These are phyloP conservation scores for Linaria vulgaris DNA, from an alignment of 257 asterid genomes.

Conservation along the genomic window DNA sequence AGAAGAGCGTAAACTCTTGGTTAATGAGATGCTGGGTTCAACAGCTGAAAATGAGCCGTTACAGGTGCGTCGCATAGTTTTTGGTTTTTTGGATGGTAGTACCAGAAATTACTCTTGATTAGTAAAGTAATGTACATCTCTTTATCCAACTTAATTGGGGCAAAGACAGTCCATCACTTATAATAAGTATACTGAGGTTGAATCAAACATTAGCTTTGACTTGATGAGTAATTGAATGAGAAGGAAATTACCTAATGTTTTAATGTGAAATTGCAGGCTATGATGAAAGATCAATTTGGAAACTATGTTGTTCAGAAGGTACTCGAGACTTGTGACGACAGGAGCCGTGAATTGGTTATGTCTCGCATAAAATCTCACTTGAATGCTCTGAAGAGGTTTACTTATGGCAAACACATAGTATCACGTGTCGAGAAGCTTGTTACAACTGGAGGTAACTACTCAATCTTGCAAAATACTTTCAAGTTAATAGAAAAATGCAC, in stretches of 20 bases:
- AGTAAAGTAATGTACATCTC: too few relatives aligned
- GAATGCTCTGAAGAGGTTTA: conserved; percentile 72
- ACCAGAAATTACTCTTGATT: too few relatives aligned
- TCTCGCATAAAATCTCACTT: conserved; percentile 83
- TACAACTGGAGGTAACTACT: conserved; percentile 67
- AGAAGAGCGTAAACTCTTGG: conserved; percentile 66
- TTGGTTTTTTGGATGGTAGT: too few relatives aligned
- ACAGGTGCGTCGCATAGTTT: conserved; percentile 61
- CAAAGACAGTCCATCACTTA: too few relatives aligned
- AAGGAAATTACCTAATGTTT: too few relatives aligned
- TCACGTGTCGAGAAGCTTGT: conserved; percentile 85
- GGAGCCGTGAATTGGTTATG: conserved; percentile 62
- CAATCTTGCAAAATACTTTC: background rate
- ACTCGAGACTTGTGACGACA: conserved; percentile 83
- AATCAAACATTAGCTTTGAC: too few relatives aligned
- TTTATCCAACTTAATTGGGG: too few relatives aligned
- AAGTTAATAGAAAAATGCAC: too few relatives aligned
- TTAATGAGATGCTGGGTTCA: conserved; percentile 83
- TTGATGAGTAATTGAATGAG: background rate
- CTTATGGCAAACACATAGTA: conserved; percentile 90
- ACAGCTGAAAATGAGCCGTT: conserved; percentile 83
- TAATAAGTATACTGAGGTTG: too few relatives aligned
- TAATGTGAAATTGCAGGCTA: conserved; percentile 47
- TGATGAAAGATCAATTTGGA: conserved; percentile 94
- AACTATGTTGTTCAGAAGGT: conserved; percentile 90